Evolutionary conservation across 306 rosid species (phyloP).

Genomic region (Vigna mungo): DNA sequence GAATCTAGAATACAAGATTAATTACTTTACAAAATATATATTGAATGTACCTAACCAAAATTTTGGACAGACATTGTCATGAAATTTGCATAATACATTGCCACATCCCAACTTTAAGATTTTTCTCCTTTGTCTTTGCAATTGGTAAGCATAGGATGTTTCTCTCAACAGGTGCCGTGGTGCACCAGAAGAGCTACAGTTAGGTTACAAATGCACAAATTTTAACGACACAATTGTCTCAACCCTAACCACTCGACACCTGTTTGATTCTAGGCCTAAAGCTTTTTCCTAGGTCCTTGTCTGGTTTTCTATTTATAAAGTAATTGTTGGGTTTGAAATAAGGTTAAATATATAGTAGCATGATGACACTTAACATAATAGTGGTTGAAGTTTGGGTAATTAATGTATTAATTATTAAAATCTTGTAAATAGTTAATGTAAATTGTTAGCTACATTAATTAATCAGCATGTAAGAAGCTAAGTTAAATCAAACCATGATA

Average conservation of each 20-base stretch:
- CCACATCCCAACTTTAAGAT: background rate
- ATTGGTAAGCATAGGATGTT: background rate
- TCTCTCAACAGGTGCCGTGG: background rate
- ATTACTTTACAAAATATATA: background rate
- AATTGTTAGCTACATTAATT: too few relatives aligned
- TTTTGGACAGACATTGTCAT: conserved; percentile 12
- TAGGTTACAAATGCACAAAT: conserved; percentile 34
- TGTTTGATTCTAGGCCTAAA: conserved; percentile 23
- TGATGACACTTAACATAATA: too few relatives aligned
- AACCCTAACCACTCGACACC: conserved; percentile 33
- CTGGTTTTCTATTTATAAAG: background rate
- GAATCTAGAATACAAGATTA: conserved; percentile 1
- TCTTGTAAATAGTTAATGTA: too few relatives aligned
- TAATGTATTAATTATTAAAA: too few relatives aligned
- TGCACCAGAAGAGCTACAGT: background rate
- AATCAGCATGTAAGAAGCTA: too few relatives aligned
- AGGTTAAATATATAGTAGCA: too few relatives aligned
- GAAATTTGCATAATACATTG: conserved; percentile 12
- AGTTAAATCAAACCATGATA: too few relatives aligned
- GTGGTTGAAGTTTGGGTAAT: too few relatives aligned
- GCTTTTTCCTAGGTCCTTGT: background rate
- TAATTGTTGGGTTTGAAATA: too few relatives aligned
- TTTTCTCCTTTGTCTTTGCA: background rate
- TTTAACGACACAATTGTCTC: conserved; percentile 5
- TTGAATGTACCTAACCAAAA: conserved; percentile 9